Percentiles rank a stretch among this genome's conserved stretches.
Evolutionary conservation across 2,329 filamentous ascomycete species (phyloP).

Genomic region (Cercospora berteroae): DNA sequence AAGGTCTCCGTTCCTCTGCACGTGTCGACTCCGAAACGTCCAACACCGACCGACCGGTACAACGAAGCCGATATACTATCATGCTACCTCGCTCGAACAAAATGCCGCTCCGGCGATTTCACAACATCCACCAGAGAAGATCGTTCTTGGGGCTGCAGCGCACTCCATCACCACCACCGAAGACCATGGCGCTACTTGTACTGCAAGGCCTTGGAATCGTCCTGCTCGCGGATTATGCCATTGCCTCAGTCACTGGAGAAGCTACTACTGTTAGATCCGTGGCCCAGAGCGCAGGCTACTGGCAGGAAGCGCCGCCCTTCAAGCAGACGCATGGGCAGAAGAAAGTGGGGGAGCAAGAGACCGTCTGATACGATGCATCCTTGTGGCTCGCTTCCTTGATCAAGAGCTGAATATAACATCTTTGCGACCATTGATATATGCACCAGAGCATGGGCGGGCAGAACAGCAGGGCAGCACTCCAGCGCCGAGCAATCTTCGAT

Average conservation of each 20-base stretch:
- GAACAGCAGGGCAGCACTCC: neutral
- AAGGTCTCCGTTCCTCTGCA: neutral
- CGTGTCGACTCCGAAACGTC: conserved; percentile 3
- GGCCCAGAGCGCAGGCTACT: conserved; percentile 33
- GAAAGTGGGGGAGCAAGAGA: neutral
- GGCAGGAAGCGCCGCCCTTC: conserved; percentile 28
- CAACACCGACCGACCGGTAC: neutral
- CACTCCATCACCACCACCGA: conserved; percentile 32
- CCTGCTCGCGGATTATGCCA: conserved; percentile 32
- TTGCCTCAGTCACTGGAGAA: conserved; percentile 27
- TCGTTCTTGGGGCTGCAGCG: conserved; percentile 36
- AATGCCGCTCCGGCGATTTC: neutral
- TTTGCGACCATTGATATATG: neutral
- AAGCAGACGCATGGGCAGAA: conserved; percentile 21
- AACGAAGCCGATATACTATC: neutral
- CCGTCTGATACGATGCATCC: neutral
- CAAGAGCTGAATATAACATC: neutral
- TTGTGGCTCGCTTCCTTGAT: neutral
- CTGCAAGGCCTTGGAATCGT: conserved; percentile 37
- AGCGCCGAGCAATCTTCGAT: neutral
- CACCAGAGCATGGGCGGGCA: neutral
- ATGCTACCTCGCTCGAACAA: conserved; percentile 5
- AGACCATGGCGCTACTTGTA: conserved; percentile 37
- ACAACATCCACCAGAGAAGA: conserved; percentile 24
- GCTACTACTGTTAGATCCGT: conserved; percentile 29